Evolutionary conservation across 2,329 filamentous ascomycete genomes (phyloP).

Genomic region (Pseudogymnoascus sp.): DNA sequence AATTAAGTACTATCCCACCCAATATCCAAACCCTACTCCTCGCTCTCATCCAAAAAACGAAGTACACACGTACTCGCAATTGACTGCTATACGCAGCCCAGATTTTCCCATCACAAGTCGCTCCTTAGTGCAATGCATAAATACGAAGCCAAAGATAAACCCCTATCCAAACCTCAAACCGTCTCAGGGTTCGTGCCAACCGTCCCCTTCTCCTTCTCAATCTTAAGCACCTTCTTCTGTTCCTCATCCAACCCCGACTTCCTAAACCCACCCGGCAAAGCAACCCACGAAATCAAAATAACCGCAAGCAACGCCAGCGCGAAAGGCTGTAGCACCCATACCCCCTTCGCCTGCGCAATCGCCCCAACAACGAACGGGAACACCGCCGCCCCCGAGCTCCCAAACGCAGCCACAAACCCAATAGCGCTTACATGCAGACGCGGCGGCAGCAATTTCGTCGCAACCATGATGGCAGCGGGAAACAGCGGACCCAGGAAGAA

Average conservation of each 20-base stretch:
- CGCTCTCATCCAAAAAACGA: background rate
- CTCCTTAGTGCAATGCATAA: background rate
- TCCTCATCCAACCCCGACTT: conserved; percentile 11
- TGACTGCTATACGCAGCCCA: background rate
- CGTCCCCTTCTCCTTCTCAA: conserved; percentile 1
- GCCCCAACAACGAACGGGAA: conserved; percentile 62
- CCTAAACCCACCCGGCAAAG: conserved; percentile 26
- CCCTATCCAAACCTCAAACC: background rate
- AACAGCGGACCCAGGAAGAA: conserved; percentile 78
- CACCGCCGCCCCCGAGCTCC: conserved; percentile 62
- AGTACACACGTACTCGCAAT: background rate
- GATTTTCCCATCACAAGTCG: background rate
- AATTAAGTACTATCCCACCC: background rate
- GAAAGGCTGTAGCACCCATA: conserved; percentile 50
- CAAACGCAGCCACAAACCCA: conserved; percentile 72
- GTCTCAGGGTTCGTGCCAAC: background rate
- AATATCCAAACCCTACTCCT: background rate
- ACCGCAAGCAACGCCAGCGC: conserved; percentile 41
- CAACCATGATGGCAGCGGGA: conserved; percentile 64
- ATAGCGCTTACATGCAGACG: conserved; percentile 73
- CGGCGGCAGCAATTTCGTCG: conserved; percentile 65
- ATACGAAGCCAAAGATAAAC: background rate
- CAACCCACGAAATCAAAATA: conserved; percentile 40
- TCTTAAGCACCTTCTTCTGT: background rate
- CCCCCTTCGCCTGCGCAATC: conserved; percentile 52